These are phyloP conservation scores for Silene conica DNA, from an alignment of 148 eudicot species.

Conservation along the genomic window DNA sequence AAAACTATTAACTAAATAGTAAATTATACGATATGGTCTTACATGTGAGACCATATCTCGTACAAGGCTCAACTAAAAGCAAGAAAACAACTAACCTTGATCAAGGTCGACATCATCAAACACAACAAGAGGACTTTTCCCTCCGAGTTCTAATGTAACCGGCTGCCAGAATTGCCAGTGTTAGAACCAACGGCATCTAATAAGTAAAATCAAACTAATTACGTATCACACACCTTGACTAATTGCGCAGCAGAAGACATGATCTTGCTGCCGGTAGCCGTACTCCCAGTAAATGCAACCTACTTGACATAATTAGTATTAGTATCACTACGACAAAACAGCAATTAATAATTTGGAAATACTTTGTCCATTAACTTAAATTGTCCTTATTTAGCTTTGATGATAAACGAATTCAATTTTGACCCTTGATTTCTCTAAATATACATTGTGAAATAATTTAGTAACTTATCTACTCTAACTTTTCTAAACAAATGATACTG, in stretches of 20 bases:
- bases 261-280: conserved; percentile 86
- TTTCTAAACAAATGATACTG: too few relatives aligned
- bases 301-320: conserved; percentile 30
- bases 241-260: conserved; percentile 88
- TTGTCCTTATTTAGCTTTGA: too few relatives aligned
- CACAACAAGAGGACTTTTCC: conserved; percentile 93
- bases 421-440: too few relatives aligned
- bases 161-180: conserved; percentile 54
- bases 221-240: conserved; percentile 56
- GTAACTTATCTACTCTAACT: too few relatives aligned
- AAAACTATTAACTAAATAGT: too few relatives aligned
- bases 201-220: conserved; percentile 6
- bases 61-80: conserved; percentile 12
- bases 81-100: conserved; percentile 55
- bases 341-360: not conserved
- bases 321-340: not conserved
- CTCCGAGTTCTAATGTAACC: conserved; percentile 94
- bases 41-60: too few relatives aligned
- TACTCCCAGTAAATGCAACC: conserved; percentile 97
- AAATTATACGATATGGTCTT: too few relatives aligned
- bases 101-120: conserved; percentile 96
- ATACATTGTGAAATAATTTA: too few relatives aligned
- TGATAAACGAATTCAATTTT: too few relatives aligned
- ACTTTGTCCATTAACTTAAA: too few relatives aligned
- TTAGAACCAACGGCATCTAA: conserved; percentile 8